Conservation (phyloP, 1,139 yeast species). For the Scheffersomyces segobiensis region DNA sequence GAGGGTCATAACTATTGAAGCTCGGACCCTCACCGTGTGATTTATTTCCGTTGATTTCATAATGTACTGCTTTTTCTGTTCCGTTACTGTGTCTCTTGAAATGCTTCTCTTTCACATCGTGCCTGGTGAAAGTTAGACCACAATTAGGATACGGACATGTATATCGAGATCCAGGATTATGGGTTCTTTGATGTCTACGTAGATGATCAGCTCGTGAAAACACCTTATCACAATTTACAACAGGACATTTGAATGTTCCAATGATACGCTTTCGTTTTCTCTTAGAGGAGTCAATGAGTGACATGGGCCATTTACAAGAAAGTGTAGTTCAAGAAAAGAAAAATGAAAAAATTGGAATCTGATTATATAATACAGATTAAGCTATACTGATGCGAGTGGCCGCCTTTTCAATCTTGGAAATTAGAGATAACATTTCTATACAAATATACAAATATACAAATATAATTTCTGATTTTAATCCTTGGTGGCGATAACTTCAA, state of each 20-base stretch:
- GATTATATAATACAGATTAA: not conserved
- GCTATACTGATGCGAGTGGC: not conserved
- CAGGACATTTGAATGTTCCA: slow-evolving; percentile 17
- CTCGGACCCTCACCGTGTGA: not conserved
- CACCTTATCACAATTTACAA: slow-evolving; percentile 29
- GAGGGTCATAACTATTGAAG: not conserved
- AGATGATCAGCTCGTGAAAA: slow-evolving; percentile 43
- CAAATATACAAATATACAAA: not conserved
- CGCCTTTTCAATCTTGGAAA: not conserved
- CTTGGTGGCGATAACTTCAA: slow-evolving; percentile 35
- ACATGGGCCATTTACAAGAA: not conserved
- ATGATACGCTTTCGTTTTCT: slow-evolving; percentile 14
- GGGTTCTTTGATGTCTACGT: slow-evolving; percentile 42
- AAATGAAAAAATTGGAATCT: not conserved
- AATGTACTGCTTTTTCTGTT: not conserved
- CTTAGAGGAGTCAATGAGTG: not conserved
- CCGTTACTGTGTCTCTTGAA: slow-evolving; percentile 27
- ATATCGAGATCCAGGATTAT: slow-evolving; percentile 27
- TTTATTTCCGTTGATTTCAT: not conserved
- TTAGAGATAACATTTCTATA: too few species aligned
- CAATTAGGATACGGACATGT: slow-evolving; percentile 33
- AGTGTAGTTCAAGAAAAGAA: not conserved
- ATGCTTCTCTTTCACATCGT: slow-evolving; percentile 40
- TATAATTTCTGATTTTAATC: slow-evolving; percentile 13
- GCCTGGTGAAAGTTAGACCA: slow-evolving; percentile 37